A percentile compares a stretch with the other conserved stretches of the same genome.
Evolutionary conservation across 2,329 filamentous ascomycete genomes (phyloP).

Genomic region (Ophiostoma populinum): DNA sequence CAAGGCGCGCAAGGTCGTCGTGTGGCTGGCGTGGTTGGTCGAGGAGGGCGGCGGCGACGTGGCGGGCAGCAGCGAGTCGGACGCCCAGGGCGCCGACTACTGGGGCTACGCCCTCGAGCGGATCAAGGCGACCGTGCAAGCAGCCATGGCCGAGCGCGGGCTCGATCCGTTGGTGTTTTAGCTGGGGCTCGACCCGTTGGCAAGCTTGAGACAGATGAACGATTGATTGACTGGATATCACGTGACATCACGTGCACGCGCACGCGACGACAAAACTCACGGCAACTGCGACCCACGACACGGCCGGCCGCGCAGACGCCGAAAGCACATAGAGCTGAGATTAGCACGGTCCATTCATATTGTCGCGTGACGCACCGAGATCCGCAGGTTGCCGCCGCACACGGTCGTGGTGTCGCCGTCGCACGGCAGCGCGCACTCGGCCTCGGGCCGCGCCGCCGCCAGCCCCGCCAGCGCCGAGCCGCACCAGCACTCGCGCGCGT

Average conservation of each 20-base stretch:
- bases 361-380: slow-evolving; percentile 21
- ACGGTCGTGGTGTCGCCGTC: slow-evolving; percentile 31
- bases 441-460: slow-evolving; percentile 27
- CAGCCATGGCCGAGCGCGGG: slow-evolving; percentile 37
- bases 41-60: slow-evolving; percentile 23
- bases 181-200: slow-evolving; percentile 38
- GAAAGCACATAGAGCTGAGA: slow-evolving; percentile 11
- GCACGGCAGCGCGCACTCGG: slow-evolving; percentile 33
- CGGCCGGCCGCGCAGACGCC: background rate
- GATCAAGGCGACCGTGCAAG: slow-evolving; percentile 34
- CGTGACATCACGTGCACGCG: background rate
- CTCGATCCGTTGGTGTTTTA: slow-evolving; percentile 37
- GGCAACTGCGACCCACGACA: background rate
- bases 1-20: slow-evolving; percentile 76
- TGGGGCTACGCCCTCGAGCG: slow-evolving; percentile 29
- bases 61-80: background rate
- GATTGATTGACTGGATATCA: background rate
- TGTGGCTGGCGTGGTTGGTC: slow-evolving; percentile 45
- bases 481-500: slow-evolving; percentile 41
- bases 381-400: slow-evolving; percentile 35
- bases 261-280: background rate
- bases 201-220: slow-evolving; percentile 18
- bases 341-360: background rate
- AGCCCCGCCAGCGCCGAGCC: slow-evolving; percentile 29
- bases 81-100: slow-evolving; percentile 14